Evolutionary conservation across 2,329 filamentous ascomycete species (phyloP).

Genomic region (Arthrocladium fulminans): DNA sequence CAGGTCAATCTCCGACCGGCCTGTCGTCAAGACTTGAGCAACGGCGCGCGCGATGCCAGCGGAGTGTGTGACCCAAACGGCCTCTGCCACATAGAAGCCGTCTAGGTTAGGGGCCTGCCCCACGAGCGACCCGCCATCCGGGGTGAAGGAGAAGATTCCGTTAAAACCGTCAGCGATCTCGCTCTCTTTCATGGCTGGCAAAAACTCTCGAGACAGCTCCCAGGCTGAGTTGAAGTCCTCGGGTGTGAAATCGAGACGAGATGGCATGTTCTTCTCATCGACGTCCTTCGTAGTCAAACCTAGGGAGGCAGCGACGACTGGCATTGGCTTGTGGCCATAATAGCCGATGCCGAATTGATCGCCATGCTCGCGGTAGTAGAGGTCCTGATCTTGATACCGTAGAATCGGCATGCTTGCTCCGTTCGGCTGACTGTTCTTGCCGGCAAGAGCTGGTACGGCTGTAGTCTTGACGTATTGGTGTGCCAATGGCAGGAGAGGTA

Average conservation of each 20-base stretch:
- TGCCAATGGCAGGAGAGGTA: constrained; percentile 52
- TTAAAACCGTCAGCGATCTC: constrained; percentile 55
- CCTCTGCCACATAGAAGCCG: constrained; percentile 56
- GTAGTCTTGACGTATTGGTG: constrained; percentile 59
- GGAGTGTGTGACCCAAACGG: constrained; percentile 59
- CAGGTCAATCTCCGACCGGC: constrained; percentile 48
- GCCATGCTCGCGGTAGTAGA: constrained; percentile 58
- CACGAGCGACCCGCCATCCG: constrained; percentile 53
- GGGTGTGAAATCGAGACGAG: constrained; percentile 50
- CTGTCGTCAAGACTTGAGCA: constrained; percentile 50
- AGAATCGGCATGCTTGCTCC: constrained; percentile 51
- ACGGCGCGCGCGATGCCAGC: constrained; percentile 54
- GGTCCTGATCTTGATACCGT: constrained; percentile 53
- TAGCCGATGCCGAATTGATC: constrained; percentile 55
- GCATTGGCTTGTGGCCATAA: constrained; percentile 56
- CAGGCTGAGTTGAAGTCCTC: constrained; percentile 55
- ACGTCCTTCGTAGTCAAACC: constrained; percentile 47
- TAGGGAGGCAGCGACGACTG: constrained; percentile 47
- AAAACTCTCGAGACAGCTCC: constrained; percentile 46
- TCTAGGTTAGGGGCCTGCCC: constrained; percentile 51
- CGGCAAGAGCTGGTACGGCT: constrained; percentile 37
- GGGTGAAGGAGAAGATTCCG: constrained; percentile 58
- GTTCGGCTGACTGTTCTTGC: constrained; percentile 38
- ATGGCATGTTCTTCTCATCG: constrained; percentile 54
- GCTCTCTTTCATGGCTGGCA: constrained; percentile 44